Conservation (phyloP, 1,139 yeast species). For the Zygosaccharomyces pseudobailii region DNA sequence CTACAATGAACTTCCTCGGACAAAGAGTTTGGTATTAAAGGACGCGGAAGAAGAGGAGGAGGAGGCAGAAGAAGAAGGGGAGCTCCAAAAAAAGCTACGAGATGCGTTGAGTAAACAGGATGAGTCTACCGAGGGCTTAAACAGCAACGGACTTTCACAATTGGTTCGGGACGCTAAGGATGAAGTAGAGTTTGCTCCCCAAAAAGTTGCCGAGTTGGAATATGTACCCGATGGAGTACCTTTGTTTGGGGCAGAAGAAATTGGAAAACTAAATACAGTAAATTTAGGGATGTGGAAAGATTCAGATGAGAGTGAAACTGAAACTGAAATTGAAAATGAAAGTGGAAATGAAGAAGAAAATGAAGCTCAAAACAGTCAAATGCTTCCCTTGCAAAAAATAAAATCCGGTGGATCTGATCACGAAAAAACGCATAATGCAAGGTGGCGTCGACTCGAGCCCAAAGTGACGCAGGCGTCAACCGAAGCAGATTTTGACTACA, state of each 20-base stretch:
- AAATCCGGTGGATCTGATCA: background rate
- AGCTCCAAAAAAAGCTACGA: slow-evolving; percentile 17
- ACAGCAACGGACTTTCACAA: slow-evolving; percentile 17
- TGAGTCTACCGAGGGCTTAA: slow-evolving; percentile 12
- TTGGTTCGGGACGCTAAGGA: slow-evolving; percentile 12
- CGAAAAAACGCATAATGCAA: background rate
- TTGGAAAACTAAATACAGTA: slow-evolving; percentile 23
- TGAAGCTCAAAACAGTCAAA: background rate
- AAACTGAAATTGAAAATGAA: background rate
- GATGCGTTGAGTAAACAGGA: slow-evolving; percentile 13
- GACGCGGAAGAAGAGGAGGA: slow-evolving; percentile 22
- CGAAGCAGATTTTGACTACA: slow-evolving; percentile 8
- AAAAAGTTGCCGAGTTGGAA: slow-evolving; percentile 17
- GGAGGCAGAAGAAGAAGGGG: slow-evolving; percentile 15
- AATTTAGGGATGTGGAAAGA: slow-evolving; percentile 9
- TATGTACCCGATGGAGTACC: slow-evolving; percentile 29
- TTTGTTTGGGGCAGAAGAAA: slow-evolving; percentile 20
- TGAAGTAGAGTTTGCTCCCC: slow-evolving; percentile 27
- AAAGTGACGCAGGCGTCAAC: slow-evolving; percentile 17
- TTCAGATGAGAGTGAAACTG: slow-evolving; percentile 1
- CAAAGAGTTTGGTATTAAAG: slow-evolving; percentile 32
- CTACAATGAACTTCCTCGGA: slow-evolving; percentile 20
- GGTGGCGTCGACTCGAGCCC: background rate
- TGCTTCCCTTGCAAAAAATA: slow-evolving; percentile 7
- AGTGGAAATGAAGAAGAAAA: background rate